A percentile compares a stretch with the other conserved stretches of the same genome.
phyloP scores from a whole-genome alignment of 441 rosid genomes.

The Populus hybrid region DNA sequence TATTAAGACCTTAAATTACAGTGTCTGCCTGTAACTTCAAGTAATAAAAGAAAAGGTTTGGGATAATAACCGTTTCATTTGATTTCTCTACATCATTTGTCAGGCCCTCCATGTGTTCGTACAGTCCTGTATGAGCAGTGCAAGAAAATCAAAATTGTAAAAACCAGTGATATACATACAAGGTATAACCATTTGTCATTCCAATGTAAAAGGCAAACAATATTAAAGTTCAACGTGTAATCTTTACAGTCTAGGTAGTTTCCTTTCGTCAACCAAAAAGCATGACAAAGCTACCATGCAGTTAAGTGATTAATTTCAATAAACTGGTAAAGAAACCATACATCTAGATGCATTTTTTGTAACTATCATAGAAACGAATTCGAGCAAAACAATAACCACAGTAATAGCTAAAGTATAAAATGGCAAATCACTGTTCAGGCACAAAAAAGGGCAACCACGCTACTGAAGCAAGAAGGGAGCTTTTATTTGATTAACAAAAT shows the following conservation, averaged over 20 bases:
- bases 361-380: not conserved
- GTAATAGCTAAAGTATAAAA: not conserved
- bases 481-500: too few relatives aligned
- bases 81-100: constrained; percentile 83
- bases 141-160: constrained; percentile 11
- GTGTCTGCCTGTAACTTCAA: not conserved
- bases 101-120: constrained; percentile 75
- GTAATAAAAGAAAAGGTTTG: constrained; percentile 1
- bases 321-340: too few relatives aligned
- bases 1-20: not conserved
- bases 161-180: not conserved
- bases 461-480: not conserved
- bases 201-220: not conserved
- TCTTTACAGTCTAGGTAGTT: not conserved
- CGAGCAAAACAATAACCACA: not conserved
- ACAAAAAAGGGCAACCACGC: not conserved
- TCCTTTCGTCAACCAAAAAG: not conserved
- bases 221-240: not conserved
- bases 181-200: not conserved
- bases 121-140: constrained; percentile 54
- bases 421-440: not conserved
- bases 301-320: not conserved
- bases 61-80: constrained; percentile 63
- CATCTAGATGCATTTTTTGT: not conserved
- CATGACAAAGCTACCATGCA: not conserved